Conservation (phyloP, 192 early-diverging fungal species). For the Entomortierella beljakovae region DNA sequence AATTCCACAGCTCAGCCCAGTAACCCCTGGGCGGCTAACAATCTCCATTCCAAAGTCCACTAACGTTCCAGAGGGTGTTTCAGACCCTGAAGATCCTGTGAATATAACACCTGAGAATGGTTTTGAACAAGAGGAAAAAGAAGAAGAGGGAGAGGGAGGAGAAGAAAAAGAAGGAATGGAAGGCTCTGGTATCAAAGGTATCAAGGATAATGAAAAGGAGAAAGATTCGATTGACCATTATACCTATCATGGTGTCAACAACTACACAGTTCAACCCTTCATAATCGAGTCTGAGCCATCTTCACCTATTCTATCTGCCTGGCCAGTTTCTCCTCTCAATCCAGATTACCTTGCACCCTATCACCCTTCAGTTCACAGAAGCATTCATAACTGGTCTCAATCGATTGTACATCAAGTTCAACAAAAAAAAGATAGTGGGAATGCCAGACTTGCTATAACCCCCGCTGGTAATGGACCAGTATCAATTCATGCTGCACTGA, state of each 20-base stretch:
- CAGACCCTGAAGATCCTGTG: background rate
- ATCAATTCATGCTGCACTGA: background rate
- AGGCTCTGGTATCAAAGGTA: too few relatives aligned
- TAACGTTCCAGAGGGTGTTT: background rate
- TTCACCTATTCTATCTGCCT: constrained; percentile 43
- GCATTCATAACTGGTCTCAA: constrained; percentile 35
- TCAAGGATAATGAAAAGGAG: too few relatives aligned
- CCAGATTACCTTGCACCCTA: constrained; percentile 39
- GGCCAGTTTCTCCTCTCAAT: constrained; percentile 18
- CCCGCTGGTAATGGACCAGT: background rate
- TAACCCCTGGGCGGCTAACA: background rate
- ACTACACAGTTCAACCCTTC: constrained; percentile 19
- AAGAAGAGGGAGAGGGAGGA: too few relatives aligned
- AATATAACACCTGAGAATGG: background rate
- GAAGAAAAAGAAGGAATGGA: too few relatives aligned
- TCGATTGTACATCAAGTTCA: constrained; percentile 15
- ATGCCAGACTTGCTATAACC: background rate
- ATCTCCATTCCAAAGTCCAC: constrained; percentile 9
- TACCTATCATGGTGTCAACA: constrained; percentile 3
- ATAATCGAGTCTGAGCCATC: constrained; percentile 23
- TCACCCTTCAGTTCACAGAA: constrained; percentile 40
- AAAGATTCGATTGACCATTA: background rate
- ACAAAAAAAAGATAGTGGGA: constrained; percentile 7
- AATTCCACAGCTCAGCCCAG: background rate
- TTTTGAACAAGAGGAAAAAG: background rate